Conservation (phyloP, 805 yeast genomes). For the Ogataea trehaloabstinens region DNA sequence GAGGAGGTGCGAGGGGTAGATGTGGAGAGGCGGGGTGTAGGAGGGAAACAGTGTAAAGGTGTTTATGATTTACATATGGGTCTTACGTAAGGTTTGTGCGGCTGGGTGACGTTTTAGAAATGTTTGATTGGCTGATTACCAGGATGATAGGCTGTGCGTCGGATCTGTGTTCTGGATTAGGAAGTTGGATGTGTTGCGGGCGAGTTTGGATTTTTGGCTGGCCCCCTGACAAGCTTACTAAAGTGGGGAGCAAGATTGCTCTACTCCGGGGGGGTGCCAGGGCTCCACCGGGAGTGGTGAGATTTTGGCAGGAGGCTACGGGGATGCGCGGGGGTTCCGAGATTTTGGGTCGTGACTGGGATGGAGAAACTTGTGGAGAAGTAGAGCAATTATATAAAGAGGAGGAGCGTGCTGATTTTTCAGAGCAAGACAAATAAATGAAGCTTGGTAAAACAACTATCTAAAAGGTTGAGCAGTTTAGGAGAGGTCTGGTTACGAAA, state of each 20-base stretch:
- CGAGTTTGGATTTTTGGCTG: neutral
- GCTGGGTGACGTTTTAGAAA: neutral
- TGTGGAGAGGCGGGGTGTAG: too few species aligned
- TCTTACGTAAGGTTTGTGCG: neutral
- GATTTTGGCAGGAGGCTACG: neutral
- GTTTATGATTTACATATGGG: too few species aligned
- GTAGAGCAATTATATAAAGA: neutral
- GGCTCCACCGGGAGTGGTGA: neutral
- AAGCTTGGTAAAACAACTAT: too few species aligned
- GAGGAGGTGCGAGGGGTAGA: too few species aligned
- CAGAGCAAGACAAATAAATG: too few species aligned
- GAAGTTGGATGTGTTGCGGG: neutral
- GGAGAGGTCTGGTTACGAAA: too few species aligned
- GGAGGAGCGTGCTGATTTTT: too few species aligned
- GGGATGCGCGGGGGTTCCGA: neutral
- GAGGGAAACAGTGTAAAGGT: too few species aligned
- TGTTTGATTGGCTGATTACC: neutral
- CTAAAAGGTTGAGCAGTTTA: too few species aligned
- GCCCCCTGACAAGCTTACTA: neutral
- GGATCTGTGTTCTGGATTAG: constrained; percentile 3
- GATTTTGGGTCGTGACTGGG: neutral
- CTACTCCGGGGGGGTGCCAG: neutral
- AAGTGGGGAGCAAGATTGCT: neutral
- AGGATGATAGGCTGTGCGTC: neutral
- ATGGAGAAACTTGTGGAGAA: neutral